phyloP scores from a whole-genome alignment of 2,329 filamentous ascomycete species.

The Aquanectria penicillioides region DNA sequence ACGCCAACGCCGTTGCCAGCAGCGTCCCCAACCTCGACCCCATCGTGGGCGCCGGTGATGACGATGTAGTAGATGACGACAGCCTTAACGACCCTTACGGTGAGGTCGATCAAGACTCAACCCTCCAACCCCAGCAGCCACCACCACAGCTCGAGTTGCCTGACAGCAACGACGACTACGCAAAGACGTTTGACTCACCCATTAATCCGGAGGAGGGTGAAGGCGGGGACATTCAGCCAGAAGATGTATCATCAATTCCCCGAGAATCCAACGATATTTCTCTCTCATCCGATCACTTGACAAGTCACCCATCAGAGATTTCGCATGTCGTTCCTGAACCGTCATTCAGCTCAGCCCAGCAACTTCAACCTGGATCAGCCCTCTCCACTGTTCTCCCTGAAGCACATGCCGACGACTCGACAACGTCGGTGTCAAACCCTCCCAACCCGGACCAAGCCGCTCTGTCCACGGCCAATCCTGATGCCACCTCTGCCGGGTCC shows the following conservation, averaged over 20 bases:
- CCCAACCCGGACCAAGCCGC: constrained; percentile 36
- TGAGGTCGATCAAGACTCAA: constrained; percentile 48
- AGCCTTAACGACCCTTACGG: constrained; percentile 60
- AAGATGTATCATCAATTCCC: constrained; percentile 57
- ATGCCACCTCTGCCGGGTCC: constrained; percentile 41
- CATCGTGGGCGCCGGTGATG: constrained; percentile 47
- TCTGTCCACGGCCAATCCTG: constrained; percentile 42
- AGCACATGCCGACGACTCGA: constrained; percentile 38
- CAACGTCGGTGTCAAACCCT: constrained; percentile 33
- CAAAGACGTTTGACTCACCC: constrained; percentile 62
- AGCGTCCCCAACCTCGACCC: constrained; percentile 45
- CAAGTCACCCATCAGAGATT: constrained; percentile 44
- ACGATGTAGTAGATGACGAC: constrained; percentile 56
- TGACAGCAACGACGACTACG: constrained; percentile 59
- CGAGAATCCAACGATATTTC: constrained; percentile 55
- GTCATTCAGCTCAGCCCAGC: constrained; percentile 37
- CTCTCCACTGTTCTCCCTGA: constrained; percentile 42
- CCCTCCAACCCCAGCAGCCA: constrained; percentile 38
- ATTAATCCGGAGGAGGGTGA: constrained; percentile 49
- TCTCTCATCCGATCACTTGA: constrained; percentile 52
- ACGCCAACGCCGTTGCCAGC: constrained; percentile 44
- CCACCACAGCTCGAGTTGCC: constrained; percentile 43
- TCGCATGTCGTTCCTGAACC: constrained; percentile 46
- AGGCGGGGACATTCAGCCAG: constrained; percentile 48
- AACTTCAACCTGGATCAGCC: constrained; percentile 37